Percentiles rank a stretch among this genome's conserved stretches.
Evolutionary conservation across 2,329 filamentous ascomycete genomes (phyloP).

Genomic region (Cytospora schulzeri): DNA sequence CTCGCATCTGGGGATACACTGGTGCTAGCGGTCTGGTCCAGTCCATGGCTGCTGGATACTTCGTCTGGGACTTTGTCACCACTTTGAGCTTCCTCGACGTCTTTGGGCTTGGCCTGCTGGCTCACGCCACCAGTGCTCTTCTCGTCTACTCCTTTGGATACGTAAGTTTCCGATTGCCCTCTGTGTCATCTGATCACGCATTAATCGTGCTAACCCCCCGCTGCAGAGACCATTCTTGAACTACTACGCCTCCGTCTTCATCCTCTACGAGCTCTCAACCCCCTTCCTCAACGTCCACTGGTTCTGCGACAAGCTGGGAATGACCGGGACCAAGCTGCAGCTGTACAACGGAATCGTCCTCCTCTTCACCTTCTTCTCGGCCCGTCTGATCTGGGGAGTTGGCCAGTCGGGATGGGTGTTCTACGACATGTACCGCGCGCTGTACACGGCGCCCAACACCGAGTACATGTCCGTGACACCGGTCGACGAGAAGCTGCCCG

Average conservation of each 20-base stretch:
- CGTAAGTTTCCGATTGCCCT: constrained; percentile 53
- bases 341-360: constrained; percentile 77
- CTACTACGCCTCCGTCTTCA: constrained; percentile 79
- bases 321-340: constrained; percentile 74
- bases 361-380: constrained; percentile 73
- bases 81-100: constrained; percentile 68
- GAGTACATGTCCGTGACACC: constrained; percentile 38
- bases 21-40: constrained; percentile 73
- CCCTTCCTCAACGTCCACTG: constrained; percentile 88
- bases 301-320: constrained; percentile 85
- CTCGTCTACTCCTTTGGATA: constrained; percentile 77
- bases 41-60: constrained; percentile 78
- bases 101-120: constrained; percentile 76
- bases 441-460: constrained; percentile 47
- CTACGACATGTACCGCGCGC: constrained; percentile 65
- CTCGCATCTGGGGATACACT: constrained; percentile 77
- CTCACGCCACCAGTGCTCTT: constrained; percentile 74
- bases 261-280: constrained; percentile 84
- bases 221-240: constrained; percentile 78
- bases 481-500: constrained; percentile 35
- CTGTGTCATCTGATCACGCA: too few species aligned
- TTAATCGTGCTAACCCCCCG: constrained; percentile 7
- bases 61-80: constrained; percentile 78
- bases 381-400: constrained; percentile 76
- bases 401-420: constrained; percentile 72